phyloP scores from a whole-genome alignment of 176 grass and related monocot species.

The Oryza meyeriana region DNA sequence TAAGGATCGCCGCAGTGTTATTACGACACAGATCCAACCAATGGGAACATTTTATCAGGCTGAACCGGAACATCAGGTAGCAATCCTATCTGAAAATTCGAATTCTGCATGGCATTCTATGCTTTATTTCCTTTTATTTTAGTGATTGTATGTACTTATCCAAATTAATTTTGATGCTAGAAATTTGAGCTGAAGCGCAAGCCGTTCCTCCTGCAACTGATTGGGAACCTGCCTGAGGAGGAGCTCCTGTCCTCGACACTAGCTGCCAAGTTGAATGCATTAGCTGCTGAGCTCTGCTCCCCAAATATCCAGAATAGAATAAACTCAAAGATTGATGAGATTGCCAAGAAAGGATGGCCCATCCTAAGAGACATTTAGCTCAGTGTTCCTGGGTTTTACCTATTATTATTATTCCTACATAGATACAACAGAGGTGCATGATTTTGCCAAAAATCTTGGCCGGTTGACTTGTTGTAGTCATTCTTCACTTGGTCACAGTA shows the following conservation, averaged over 20 bases:
- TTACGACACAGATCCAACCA: constrained; percentile 85
- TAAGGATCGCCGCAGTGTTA: constrained; percentile 63
- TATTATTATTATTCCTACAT: neutral
- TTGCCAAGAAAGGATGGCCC: constrained; percentile 79
- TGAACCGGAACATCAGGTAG: constrained; percentile 96
- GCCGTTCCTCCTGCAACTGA: constrained; percentile 68
- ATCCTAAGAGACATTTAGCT: constrained; percentile 67
- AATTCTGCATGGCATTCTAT: neutral
- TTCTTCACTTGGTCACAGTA: neutral
- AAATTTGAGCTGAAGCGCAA: constrained; percentile 97
- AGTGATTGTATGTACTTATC: neutral
- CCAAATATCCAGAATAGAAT: constrained; percentile 64
- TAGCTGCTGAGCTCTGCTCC: constrained; percentile 78
- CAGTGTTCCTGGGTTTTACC: neutral
- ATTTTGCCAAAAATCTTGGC: neutral
- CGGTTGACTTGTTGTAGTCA: neutral
- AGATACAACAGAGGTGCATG: neutral
- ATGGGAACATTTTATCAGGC: constrained; percentile 67
- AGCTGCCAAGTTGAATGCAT: constrained; percentile 76
- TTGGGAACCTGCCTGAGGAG: constrained; percentile 78
- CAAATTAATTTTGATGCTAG: constrained; percentile 33
- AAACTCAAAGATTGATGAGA: constrained; percentile 66
- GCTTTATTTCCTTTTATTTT: neutral
- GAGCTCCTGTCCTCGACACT: constrained; percentile 68
- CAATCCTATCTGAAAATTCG: neutral